A percentile compares a stretch with the other conserved stretches of the same genome.
phyloP scores from a whole-genome alignment of 805 yeast genomes.

The Candida palmyrensis region DNA sequence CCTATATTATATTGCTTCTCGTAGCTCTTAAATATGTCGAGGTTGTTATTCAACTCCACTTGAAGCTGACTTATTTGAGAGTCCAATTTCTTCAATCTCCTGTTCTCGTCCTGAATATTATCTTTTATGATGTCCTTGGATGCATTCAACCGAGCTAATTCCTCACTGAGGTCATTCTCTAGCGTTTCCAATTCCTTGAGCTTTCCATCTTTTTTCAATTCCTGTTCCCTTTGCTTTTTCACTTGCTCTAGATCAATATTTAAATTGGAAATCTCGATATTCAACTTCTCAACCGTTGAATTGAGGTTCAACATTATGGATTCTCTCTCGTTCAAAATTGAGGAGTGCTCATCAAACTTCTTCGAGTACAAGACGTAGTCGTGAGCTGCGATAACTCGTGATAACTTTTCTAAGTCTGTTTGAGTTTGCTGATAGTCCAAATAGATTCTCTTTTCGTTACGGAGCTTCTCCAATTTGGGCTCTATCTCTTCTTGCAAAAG shows the following conservation, averaged over 20 bases:
- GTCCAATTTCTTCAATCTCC: conserved; percentile 27
- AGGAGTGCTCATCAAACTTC: conserved; percentile 40
- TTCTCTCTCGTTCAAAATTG: conserved; percentile 38
- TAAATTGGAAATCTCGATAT: conserved; percentile 52
- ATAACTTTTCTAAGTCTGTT: conserved; percentile 69
- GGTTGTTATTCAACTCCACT: conserved; percentile 26
- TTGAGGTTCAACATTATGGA: conserved; percentile 36
- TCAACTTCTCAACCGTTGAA: conserved; percentile 39
- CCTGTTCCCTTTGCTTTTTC: conserved; percentile 49
- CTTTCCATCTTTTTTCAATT: conserved; percentile 54
- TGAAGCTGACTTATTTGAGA: conserved; percentile 29
- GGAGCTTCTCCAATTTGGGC: conserved; percentile 78
- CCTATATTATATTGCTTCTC: conserved; percentile 43
- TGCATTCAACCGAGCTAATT: conserved; percentile 64
- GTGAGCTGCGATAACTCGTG: conserved; percentile 72
- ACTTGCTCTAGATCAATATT: conserved; percentile 56
- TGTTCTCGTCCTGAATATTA: conserved; percentile 51
- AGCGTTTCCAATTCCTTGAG: conserved; percentile 53
- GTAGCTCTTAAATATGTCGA: conserved; percentile 30
- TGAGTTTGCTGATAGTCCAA: conserved; percentile 84
- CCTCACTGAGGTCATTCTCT: conserved; percentile 56
- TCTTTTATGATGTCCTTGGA: conserved; percentile 53
- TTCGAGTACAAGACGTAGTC: conserved; percentile 48
- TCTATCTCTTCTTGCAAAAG: conserved; percentile 83
- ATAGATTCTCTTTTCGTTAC: conserved; percentile 76